Percentiles rank a stretch among this genome's conserved stretches.
These are phyloP conservation scores for Parmelia sp. DNA, from an alignment of 495 filamentous ascomycete genomes.

Conservation along the genomic window DNA sequence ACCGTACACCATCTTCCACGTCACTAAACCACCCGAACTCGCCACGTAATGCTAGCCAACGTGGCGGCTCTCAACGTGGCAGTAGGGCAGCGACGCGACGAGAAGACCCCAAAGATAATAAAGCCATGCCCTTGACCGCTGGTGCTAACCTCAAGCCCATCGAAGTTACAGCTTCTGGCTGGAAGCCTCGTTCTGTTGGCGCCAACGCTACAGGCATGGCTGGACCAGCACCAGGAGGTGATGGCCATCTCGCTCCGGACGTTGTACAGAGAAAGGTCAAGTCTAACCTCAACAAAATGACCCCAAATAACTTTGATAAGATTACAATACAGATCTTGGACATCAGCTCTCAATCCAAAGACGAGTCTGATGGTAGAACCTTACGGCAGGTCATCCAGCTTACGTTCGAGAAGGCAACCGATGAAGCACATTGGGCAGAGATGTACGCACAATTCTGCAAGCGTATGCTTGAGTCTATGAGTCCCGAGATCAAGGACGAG, in stretches of 20 bases:
- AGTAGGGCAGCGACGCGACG: slow-evolving; percentile 51
- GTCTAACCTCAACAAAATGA: slow-evolving; percentile 98
- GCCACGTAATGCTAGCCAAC: slow-evolving; percentile 49
- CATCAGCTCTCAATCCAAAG: slow-evolving; percentile 91
- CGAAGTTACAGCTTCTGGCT: slow-evolving; percentile 60
- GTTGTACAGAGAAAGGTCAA: slow-evolving; percentile 99
- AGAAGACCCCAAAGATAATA: slow-evolving; percentile 51
- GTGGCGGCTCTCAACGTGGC: slow-evolving; percentile 43
- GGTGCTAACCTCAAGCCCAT: slow-evolving; percentile 77
- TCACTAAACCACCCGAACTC: slow-evolving; percentile 47
- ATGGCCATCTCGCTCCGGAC: slow-evolving; percentile 71
- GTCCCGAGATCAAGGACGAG: slow-evolving; percentile 89
- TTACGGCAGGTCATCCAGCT: slow-evolving; percentile 97
- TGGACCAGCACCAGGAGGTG: slow-evolving; percentile 49
- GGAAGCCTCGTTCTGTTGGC: slow-evolving; percentile 78
- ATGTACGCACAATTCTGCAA: slow-evolving; percentile 99
- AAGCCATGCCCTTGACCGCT: slow-evolving; percentile 82
- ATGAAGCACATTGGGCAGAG: slow-evolving; percentile 96
- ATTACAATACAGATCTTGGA: slow-evolving; percentile 88
- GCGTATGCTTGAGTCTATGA: slow-evolving; percentile 94
- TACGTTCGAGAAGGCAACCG: slow-evolving; percentile 97
- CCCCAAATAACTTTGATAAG: slow-evolving; percentile 95
- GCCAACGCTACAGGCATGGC: slow-evolving; percentile 38
- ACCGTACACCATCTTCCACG: slow-evolving; percentile 50
- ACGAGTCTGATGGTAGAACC: slow-evolving; percentile 89